These are phyloP conservation scores for Lithocarpus polystachyus DNA, from an alignment of 306 rosid genomes.

Conservation along the genomic window DNA sequence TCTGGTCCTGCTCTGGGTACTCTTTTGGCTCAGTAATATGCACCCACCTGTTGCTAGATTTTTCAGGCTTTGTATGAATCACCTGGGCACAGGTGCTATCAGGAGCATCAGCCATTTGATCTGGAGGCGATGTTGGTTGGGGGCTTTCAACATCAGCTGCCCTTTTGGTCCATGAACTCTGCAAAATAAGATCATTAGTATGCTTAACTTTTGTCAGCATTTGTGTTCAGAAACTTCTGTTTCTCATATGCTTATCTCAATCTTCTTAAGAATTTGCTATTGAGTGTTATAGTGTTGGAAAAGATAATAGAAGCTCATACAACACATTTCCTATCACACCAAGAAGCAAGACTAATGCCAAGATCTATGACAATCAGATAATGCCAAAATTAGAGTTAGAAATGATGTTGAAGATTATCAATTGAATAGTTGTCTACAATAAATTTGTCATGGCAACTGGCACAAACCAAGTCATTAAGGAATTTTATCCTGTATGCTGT, in stretches of 20 bases:
- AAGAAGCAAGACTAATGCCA: not conserved
- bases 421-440: not conserved
- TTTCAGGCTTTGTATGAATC: constrained; percentile 37
- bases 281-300: not conserved
- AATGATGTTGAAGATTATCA: not conserved
- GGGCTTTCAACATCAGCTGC: constrained; percentile 47
- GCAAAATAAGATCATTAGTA: constrained; percentile 24
- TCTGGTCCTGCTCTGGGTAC: constrained; percentile 32
- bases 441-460: not conserved
- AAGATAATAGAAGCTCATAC: not conserved
- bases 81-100: constrained; percentile 53
- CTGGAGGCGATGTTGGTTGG: constrained; percentile 37
- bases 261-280: not conserved
- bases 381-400: not conserved
- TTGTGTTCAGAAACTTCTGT: not conserved
- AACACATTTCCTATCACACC: too few species aligned
- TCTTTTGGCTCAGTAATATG: constrained; percentile 35
- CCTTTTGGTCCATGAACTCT: constrained; percentile 54
- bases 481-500: not conserved
- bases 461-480: not conserved
- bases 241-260: not conserved
- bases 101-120: constrained; percentile 37
- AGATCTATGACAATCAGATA: not conserved
- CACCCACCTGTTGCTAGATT: constrained; percentile 30
- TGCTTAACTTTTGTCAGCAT: not conserved